A percentile compares a stretch with the other conserved stretches of the same genome.
Evolutionary conservation across 192 early-diverging fungal genomes (phyloP).

Genomic region (Paraglomus brasilianum): DNA sequence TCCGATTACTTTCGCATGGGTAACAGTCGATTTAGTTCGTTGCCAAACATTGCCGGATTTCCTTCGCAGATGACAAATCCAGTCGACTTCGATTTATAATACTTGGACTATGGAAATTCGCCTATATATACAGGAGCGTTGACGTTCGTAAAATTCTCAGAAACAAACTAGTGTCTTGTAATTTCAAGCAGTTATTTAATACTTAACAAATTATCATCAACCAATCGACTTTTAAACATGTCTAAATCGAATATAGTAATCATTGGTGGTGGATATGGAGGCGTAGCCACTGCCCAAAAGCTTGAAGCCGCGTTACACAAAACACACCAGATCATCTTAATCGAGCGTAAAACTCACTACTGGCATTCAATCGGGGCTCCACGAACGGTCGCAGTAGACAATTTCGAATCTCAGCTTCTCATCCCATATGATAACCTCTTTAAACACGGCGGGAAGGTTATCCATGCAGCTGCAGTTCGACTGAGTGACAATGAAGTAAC

Average conservation of each 20-base stretch:
- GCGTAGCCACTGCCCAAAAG: constrained; percentile 40
- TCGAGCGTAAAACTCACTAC: constrained; percentile 57
- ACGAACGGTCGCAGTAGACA: constrained; percentile 44
- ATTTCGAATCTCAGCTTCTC: constrained; percentile 50
- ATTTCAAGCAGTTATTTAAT: too few species aligned
- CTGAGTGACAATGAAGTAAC: constrained; percentile 44
- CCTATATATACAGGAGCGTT: too few species aligned
- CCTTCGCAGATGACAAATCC: too few species aligned
- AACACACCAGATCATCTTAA: constrained; percentile 50
- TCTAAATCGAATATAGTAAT: constrained; percentile 30
- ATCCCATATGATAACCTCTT: constrained; percentile 53
- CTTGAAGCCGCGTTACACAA: constrained; percentile 41
- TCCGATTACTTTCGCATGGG: too few species aligned
- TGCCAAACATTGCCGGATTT: too few species aligned
- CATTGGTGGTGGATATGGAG: constrained; percentile 58
- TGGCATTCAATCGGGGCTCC: constrained; percentile 54
- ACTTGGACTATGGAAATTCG: too few species aligned
- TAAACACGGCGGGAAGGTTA: constrained; percentile 41
- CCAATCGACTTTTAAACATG: neutral
- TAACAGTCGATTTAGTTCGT: too few species aligned
- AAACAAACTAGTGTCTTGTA: too few species aligned
- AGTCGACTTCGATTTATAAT: too few species aligned
- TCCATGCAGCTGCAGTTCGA: constrained; percentile 42
- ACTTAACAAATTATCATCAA: too few species aligned
- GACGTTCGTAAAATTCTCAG: too few species aligned